Evolutionary conservation across 805 yeast genomes (phyloP), one percentile per base, ranked within the genome.

Genomic region (Kluyveromyces lactis): DNA sequence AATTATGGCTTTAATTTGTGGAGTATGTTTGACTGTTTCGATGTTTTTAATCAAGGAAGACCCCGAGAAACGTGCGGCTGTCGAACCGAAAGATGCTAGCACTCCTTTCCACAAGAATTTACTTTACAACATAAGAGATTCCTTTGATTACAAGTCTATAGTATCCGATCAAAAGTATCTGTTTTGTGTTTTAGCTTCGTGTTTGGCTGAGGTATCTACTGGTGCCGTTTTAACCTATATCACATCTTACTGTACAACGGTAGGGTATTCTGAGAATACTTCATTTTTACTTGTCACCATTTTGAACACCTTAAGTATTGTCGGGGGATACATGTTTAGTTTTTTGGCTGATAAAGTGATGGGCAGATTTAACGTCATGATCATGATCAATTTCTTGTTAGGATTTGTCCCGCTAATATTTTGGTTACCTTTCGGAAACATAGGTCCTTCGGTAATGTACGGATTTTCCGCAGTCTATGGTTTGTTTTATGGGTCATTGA

Each of bases 361-460:
- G 16, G 81, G 83, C 4, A 60, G 74, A 13, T 73, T 73, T 51
- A 77, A 79, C 51, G 65, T 75, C 28, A 68, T 72, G 54, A 62
- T 67, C 4, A 41, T 67, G 1, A 59, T 66, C 18, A 51, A 63
- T n/a, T 24, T 55, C 1, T 26, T 58, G 33, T 56, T 72, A n/a
- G 55, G 65, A 9, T 44, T 69, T 2, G 48, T 61, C 26, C 59
- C 56, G 15, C 50, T 67, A 27, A 55, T 54, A 1, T 44, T 69
- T 12, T 72, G 75, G 75, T 56, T 60, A 26, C 73, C 67, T 18
- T 67, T 55, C 46, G 75, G 66, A 16, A 48, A 46, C 44, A 58
- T 46, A 39, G 44, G 50, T 11, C 60, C 47, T 15, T 69, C 54
- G 10, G 67, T 68, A 7, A 53, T 60, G 34, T 69, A 62, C 52